Conservation (phyloP, 176 grass and related monocot genomes). For the Phoenix dactylifera region DNA sequence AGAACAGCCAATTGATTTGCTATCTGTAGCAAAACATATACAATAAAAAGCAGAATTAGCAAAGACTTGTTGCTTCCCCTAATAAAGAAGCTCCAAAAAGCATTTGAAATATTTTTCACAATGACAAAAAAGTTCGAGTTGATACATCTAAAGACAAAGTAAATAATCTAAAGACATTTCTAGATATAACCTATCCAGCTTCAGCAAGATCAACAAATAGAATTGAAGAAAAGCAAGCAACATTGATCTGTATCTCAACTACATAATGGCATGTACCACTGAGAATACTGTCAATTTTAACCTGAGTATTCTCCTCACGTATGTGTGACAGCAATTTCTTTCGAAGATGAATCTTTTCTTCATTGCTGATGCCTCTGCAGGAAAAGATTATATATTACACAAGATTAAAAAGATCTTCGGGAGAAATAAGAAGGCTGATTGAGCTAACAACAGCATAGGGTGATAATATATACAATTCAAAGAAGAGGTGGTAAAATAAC, state of each 20-base stretch:
- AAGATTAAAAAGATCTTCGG: conserved; percentile 1
- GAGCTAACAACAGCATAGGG: background rate
- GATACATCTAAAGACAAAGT: background rate
- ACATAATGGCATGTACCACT: no score
- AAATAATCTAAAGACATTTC: background rate
- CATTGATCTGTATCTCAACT: no score
- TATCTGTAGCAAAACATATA: conserved; percentile 40
- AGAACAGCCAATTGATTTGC: conserved; percentile 84
- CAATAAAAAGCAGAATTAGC: background rate
- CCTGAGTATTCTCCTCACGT: conserved; percentile 85
- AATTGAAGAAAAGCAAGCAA: no score
- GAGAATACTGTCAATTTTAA: background rate
- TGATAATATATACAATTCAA: no score
- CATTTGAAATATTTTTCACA: background rate
- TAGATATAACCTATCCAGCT: no score
- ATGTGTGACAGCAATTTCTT: conserved; percentile 87
- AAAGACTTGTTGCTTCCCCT: no score
- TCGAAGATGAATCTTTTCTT: conserved; percentile 88
- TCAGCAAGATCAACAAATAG: no score
- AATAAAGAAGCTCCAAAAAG: no score
- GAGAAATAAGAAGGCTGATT: background rate
- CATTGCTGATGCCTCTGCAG: conserved; percentile 85
- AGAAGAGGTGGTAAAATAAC: no score
- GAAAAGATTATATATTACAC: conserved; percentile 18
- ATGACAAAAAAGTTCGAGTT: no score